Evolutionary conservation across 1,284 basidiomycete species (phyloP).

Genomic region (Fomes fomentarius): DNA sequence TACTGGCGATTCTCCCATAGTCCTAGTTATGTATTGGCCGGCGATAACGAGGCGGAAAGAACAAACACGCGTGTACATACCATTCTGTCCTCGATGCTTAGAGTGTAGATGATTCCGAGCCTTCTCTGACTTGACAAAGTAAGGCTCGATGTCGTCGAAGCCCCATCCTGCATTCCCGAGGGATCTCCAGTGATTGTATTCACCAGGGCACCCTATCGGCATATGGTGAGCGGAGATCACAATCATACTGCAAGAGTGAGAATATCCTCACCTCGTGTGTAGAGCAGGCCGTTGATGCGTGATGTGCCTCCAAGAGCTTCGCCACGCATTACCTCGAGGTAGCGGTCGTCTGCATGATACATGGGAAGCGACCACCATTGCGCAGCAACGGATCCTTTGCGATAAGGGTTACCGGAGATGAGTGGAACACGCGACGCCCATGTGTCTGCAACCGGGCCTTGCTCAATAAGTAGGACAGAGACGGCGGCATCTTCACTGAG

Average conservation of each 20-base stretch:
- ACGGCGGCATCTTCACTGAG: conserved; percentile 31
- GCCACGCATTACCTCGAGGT: conserved; percentile 36
- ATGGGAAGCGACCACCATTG: conserved; percentile 23
- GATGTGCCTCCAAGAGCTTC: conserved; percentile 46
- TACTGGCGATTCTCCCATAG: conserved; percentile 16
- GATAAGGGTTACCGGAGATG: conserved; percentile 32
- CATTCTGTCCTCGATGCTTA: conserved; percentile 14
- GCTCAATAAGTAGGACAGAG: conserved; percentile 38
- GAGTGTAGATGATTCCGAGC: conserved; percentile 7
- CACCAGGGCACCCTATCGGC: conserved; percentile 29
- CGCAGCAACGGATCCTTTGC: neutral
- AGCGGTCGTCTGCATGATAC: conserved; percentile 21
- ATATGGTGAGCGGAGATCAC: too few species aligned
- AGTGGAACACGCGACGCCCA: conserved; percentile 40
- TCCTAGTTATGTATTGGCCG: neutral
- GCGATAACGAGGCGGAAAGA: too few species aligned
- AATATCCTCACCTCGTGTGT: conserved; percentile 38
- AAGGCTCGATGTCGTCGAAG: conserved; percentile 39
- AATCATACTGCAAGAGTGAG: too few species aligned
- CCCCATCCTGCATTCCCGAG: conserved; percentile 40
- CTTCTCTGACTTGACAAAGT: conserved; percentile 41
- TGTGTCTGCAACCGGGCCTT: conserved; percentile 35
- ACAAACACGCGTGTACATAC: conserved; percentile 5
- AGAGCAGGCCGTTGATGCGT: conserved; percentile 44
- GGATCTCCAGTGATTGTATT: conserved; percentile 42